Evolutionary conservation across 1,139 yeast species (phyloP), one percentile per base, ranked within the genome.

Genomic region (Yamadazyma pseudoaaseri): DNA sequence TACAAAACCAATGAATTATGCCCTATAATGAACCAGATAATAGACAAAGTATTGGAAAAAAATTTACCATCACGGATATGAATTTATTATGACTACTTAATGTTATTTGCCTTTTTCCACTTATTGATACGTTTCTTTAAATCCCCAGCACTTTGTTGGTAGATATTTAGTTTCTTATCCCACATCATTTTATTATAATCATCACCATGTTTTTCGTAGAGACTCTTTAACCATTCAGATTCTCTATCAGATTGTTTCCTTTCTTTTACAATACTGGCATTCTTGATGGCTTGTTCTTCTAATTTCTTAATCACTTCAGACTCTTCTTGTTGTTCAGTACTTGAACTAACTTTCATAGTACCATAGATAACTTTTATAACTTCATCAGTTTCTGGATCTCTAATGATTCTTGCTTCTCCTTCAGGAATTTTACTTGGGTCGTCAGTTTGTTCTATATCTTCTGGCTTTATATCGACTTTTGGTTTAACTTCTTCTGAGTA

Each of bases 101-200:
- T 28, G 13, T 29, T 36, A 29, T 73, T 63, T 30, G 58, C 53
- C 54, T 73, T 73, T 53, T 78, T 80, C 90, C 90, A 84, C 54
- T 78, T 81, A 26, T 49, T 49, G 29, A 86, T 66, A 51, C 89
- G 76, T 54, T 76, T 76, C 58, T 73, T 81, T 51, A 90, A 64
- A 49, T 87, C 95, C 18, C 95, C 95, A n/a, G 80, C 81, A 43
- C 86, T 73, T 54, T 86, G 90, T 62, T 89, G 97, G 60, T 75
- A 77, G 3, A 84, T 73, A 56, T 92, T 92, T 43, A 90, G 69
- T 57, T 84, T 85, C 62, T 75, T 78, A 56, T 92, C 98, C 85
- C 95, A 84, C 56, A 80, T 83, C 97, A 94, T 92, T 50, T 80
- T 85, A 33, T 76, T 82, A 55, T 80, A 89, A 56, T 92, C 83